These are phyloP conservation scores for Cutaneotrichosporon curvatum DNA, from an alignment of 1,284 basidiomycete species.

Conservation along the genomic window DNA sequence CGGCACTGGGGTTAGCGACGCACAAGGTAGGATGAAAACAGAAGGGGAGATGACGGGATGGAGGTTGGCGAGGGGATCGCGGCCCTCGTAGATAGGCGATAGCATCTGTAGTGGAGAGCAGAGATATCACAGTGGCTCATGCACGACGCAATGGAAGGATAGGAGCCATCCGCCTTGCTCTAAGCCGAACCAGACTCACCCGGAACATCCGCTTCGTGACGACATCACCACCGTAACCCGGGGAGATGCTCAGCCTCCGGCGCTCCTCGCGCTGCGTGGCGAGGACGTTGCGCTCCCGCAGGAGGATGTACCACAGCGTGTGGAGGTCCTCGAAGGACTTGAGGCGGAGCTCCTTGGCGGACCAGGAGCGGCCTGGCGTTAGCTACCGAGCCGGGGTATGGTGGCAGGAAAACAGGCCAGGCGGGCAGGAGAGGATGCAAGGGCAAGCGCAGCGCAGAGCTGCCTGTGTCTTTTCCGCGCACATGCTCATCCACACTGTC, in stretches of 20 bases:
- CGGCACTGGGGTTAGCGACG: slow-evolving; percentile 60
- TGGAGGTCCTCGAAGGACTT: slow-evolving; percentile 90
- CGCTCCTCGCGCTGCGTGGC: slow-evolving; percentile 77
- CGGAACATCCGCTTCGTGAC: slow-evolving; percentile 29
- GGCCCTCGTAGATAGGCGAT: too few relatives aligned
- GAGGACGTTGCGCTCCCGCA: slow-evolving; percentile 79
- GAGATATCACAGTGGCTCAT: too few relatives aligned
- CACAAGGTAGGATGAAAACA: not conserved
- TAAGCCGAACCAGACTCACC: slow-evolving; percentile 25
- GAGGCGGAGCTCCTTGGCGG: slow-evolving; percentile 69
- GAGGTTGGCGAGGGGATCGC: too few relatives aligned
- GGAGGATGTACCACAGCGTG: slow-evolving; percentile 81
- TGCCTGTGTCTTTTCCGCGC: too few relatives aligned
- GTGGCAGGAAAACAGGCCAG: not conserved
- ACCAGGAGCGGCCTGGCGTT: slow-evolving; percentile 70
- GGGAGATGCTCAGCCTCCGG: slow-evolving; percentile 54
- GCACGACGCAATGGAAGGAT: too few relatives aligned
- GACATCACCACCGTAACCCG: slow-evolving; percentile 30
- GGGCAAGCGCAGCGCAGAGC: too few relatives aligned
- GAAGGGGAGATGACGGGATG: not conserved
- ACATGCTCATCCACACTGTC: not conserved
- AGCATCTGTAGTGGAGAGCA: too few relatives aligned
- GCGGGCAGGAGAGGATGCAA: too few relatives aligned
- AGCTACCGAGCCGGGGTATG: too few relatives aligned
- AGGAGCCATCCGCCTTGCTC: not conserved